Evolutionary conservation across 78 protist genomes (phyloP).

Genomic region (Planoprotostelium fungivorum): DNA sequence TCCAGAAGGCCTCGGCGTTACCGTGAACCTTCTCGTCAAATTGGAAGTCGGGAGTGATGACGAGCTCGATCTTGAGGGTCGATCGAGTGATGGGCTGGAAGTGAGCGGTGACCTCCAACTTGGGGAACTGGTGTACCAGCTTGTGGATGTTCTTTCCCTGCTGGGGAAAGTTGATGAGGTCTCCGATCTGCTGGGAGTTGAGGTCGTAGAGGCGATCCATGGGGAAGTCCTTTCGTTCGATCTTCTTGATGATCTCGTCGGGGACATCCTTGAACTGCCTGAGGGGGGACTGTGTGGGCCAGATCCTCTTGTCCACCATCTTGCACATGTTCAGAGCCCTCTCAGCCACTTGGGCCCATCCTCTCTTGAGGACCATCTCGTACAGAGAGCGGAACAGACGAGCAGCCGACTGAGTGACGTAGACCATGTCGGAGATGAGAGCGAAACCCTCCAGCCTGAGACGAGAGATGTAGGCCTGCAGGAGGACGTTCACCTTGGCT

Average conservation of each 20-base stretch:
- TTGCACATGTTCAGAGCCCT: slow-evolving; percentile 75
- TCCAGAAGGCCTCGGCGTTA: slow-evolving; percentile 76
- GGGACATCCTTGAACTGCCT: slow-evolving; percentile 60
- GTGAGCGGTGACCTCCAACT: slow-evolving; percentile 55
- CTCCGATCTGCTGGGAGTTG: slow-evolving; percentile 72
- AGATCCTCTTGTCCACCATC: slow-evolving; percentile 79
- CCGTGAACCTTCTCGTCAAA: slow-evolving; percentile 73
- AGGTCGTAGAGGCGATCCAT: slow-evolving; percentile 75
- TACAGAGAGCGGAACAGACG: slow-evolving; percentile 93
- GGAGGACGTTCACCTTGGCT: slow-evolving; percentile 71
- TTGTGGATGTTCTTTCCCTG: slow-evolving; percentile 38
- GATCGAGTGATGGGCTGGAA: slow-evolving; percentile 93
- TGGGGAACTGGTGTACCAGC: slow-evolving; percentile 74
- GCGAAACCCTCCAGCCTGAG: slow-evolving; percentile 56
- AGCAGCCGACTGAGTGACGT: slow-evolving; percentile 74
- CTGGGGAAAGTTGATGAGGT: slow-evolving; percentile 38
- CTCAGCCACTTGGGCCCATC: slow-evolving; percentile 60
- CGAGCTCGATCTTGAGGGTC: slow-evolving; percentile 74
- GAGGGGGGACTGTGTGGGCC: slow-evolving; percentile 76
- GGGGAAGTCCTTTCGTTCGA: slow-evolving; percentile 40
- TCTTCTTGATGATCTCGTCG: slow-evolving; percentile 34
- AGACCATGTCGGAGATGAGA: slow-evolving; percentile 78
- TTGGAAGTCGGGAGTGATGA: slow-evolving; percentile 50
- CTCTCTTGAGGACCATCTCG: slow-evolving; percentile 79
- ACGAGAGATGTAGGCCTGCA: slow-evolving; percentile 84